Conservation (phyloP, 2,329 filamentous ascomycete species). For the Sporothrix inflata region DNA sequence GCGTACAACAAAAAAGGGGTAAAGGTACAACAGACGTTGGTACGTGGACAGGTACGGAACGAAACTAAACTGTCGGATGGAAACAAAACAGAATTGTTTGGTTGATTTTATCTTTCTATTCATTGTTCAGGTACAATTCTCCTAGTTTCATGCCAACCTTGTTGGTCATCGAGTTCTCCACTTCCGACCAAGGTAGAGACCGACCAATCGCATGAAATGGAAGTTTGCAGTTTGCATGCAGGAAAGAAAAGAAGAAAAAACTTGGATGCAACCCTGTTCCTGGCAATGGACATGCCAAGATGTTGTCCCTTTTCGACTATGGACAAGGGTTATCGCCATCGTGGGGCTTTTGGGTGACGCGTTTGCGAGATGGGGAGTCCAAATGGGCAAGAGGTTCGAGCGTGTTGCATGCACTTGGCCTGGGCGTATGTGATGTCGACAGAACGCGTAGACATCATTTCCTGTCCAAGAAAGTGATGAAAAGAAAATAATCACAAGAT, state of each 20-base stretch:
- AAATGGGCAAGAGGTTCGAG: neutral
- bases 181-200: neutral
- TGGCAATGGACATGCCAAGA: neutral
- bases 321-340: neutral
- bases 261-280: neutral
- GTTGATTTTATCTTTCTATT: neutral
- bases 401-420: neutral
- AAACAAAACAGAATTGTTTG: neutral
- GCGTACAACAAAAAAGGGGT: neutral
- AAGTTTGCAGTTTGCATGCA: neutral
- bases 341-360: neutral
- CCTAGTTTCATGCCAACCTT: neutral
- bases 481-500: no score
- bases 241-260: neutral
- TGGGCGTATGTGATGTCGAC: neutral
- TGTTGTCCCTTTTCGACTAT: neutral
- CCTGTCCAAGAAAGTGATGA: no score
- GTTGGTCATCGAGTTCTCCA: neutral
- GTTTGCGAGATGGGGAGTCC: neutral
- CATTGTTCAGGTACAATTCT: no score
- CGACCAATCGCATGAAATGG: neutral
- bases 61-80: neutral
- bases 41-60: neutral
- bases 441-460: no score
- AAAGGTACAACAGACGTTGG: neutral